Percentiles rank a stretch among this genome's conserved stretches.
These are phyloP conservation scores for Lomentospora prolificans DNA, from an alignment of 2,329 filamentous ascomycete species.

Conservation along the genomic window DNA sequence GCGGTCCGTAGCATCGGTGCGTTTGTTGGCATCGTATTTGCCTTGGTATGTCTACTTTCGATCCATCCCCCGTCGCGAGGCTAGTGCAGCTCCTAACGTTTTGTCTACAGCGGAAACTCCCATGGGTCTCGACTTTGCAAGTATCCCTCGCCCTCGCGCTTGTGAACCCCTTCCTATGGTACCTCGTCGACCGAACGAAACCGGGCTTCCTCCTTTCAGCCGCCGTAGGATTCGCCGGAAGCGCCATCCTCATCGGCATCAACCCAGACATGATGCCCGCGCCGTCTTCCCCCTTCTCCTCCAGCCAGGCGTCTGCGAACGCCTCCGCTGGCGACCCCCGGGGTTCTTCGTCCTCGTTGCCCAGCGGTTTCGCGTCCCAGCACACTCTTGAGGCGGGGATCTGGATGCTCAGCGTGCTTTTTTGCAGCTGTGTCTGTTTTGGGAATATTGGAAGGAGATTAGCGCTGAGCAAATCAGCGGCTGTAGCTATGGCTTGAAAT, in stretches of 20 bases:
- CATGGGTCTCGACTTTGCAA: slow-evolving; percentile 93
- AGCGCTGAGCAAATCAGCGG: slow-evolving; percentile 40
- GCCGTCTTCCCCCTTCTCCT: slow-evolving; percentile 37
- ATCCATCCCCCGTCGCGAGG: too few relatives aligned
- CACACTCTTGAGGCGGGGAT: slow-evolving; percentile 63
- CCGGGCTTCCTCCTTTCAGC: slow-evolving; percentile 74
- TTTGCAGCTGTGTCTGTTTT: slow-evolving; percentile 92
- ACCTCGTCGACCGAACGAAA: slow-evolving; percentile 82
- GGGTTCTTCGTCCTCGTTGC: neutral
- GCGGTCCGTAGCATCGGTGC: slow-evolving; percentile 48
- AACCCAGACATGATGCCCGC: slow-evolving; percentile 70
- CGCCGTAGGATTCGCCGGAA: slow-evolving; percentile 63
- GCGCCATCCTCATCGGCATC: slow-evolving; percentile 61
- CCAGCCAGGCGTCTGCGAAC: slow-evolving; percentile 14
- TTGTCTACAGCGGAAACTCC: slow-evolving; percentile 60
- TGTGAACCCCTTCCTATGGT: slow-evolving; percentile 91
- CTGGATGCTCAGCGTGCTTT: slow-evolving; percentile 89
- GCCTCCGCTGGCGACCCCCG: slow-evolving; percentile 11
- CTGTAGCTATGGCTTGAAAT: too few relatives aligned
- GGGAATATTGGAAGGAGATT: slow-evolving; percentile 85
- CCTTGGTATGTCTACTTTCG: slow-evolving; percentile 63
- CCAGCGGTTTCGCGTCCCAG: slow-evolving; percentile 45
- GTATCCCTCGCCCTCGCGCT: slow-evolving; percentile 81
- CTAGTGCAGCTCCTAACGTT: too few relatives aligned
- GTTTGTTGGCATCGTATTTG: slow-evolving; percentile 52